phyloP scores from a whole-genome alignment of 176 grass and related monocot species.

The Oryza brachyantha region DNA sequence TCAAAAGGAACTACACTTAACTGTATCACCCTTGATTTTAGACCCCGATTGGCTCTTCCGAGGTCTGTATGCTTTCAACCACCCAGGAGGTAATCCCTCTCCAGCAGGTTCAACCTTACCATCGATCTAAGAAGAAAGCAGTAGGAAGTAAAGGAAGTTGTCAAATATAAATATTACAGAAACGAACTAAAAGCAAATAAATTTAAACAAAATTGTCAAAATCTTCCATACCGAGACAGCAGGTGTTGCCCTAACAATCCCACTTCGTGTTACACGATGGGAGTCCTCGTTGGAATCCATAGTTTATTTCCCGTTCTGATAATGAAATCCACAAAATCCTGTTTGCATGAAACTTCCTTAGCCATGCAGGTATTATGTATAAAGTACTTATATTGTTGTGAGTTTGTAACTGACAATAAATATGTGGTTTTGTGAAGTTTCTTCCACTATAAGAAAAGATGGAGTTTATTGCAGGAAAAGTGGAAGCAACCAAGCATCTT shows the following conservation, averaged over 20 bases:
- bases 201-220: neutral
- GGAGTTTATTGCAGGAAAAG: neutral
- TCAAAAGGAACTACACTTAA: slow-evolving; percentile 23
- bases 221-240: slow-evolving; percentile 9
- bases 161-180: neutral
- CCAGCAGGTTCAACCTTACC: slow-evolving; percentile 28
- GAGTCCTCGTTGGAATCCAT: slow-evolving; percentile 24
- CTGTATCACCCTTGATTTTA: slow-evolving; percentile 41
- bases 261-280: neutral
- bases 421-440: neutral
- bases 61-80: slow-evolving; percentile 52
- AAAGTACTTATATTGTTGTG: neutral
- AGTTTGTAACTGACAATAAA: neutral
- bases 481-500: neutral
- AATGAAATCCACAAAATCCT: neutral
- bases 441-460: neutral
- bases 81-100: slow-evolving; percentile 51
- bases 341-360: neutral
- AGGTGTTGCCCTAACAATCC: slow-evolving; percentile 3
- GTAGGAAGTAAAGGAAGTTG: slow-evolving; percentile 20
- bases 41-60: slow-evolving; percentile 40
- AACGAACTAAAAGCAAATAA: neutral
- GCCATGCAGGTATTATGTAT: neutral
- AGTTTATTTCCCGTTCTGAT: neutral
- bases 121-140: slow-evolving; percentile 28